phyloP scores from a whole-genome alignment of 2,329 filamentous ascomycete genomes.

The Diaporthe helianthi region DNA sequence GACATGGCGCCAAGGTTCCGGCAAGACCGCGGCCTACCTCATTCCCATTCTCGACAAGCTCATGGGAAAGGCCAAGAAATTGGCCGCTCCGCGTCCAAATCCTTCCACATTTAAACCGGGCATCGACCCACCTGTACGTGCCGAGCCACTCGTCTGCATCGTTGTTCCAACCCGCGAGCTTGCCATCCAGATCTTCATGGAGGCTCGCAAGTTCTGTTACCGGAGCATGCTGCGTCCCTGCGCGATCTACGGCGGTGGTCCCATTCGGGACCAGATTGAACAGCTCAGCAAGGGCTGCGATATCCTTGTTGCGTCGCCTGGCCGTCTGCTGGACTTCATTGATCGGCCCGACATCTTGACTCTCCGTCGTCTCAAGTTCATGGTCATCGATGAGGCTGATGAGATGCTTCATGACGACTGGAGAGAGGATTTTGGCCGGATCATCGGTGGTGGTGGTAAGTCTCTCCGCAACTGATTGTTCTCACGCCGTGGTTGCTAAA shows the following conservation, averaged over 20 bases:
- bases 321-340: conserved; percentile 86
- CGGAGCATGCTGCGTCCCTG: conserved; percentile 92
- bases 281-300: conserved; percentile 88
- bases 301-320: conserved; percentile 85
- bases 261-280: conserved; percentile 70
- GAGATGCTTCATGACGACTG: conserved; percentile 86
- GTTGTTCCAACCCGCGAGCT: conserved; percentile 89
- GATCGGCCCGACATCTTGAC: conserved; percentile 71
- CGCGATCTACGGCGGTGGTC: conserved; percentile 86
- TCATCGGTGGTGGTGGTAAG: conserved; percentile 83
- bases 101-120: conserved; percentile 60
- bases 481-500: conserved; percentile 37
- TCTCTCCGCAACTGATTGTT: conserved; percentile 32
- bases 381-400: conserved; percentile 92
- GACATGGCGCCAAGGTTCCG: conserved; percentile 71
- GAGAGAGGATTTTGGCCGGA: conserved; percentile 75
- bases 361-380: conserved; percentile 78
- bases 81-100: conserved; percentile 79
- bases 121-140: conserved; percentile 60
- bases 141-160: conserved; percentile 87
- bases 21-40: conserved; percentile 93
- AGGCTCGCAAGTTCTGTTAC: conserved; percentile 91
- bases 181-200: conserved; percentile 93
- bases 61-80: conserved; percentile 94
- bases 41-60: conserved; percentile 88